Percentiles rank a stretch among this genome's conserved stretches.
Conservation (phyloP, 345 rosid species). For the Raphanus raphanistrum region DNA sequence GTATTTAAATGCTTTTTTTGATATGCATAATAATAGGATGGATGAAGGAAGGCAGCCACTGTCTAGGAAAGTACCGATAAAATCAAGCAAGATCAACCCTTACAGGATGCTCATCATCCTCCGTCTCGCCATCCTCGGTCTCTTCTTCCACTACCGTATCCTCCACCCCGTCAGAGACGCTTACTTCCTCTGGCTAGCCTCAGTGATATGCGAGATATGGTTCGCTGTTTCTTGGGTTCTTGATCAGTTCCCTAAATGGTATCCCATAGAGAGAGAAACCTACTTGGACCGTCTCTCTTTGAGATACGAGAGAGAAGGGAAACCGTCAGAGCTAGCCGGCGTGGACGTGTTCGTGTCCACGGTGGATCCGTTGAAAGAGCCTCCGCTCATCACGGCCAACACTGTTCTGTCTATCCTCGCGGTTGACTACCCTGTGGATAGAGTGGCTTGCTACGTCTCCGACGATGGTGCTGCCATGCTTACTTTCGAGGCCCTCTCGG, state of each 20-base stretch:
- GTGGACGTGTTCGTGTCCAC: slow-evolving; percentile 30
- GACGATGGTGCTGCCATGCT: slow-evolving; percentile 99
- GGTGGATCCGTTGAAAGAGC: slow-evolving; percentile 57
- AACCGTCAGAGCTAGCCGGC: not conserved
- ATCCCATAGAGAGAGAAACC: not conserved
- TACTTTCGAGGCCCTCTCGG: slow-evolving; percentile 90
- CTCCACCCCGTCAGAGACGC: slow-evolving; percentile 87
- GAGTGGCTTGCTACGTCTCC: slow-evolving; percentile 91
- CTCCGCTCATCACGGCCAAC: slow-evolving; percentile 95
- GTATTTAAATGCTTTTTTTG: not conserved
- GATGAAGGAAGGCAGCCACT: slow-evolving; percentile 97
- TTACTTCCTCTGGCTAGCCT: slow-evolving; percentile 72
- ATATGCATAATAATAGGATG: slow-evolving; percentile 51
- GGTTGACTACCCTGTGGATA: slow-evolving; percentile 87
- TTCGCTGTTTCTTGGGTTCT: slow-evolving; percentile 94
- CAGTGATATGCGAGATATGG: slow-evolving; percentile 92
- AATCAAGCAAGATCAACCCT: slow-evolving; percentile 83
- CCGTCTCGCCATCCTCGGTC: slow-evolving; percentile 69
- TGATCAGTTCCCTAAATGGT: slow-evolving; percentile 22
- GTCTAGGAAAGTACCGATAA: slow-evolving; percentile 76
- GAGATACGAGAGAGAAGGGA: not conserved
- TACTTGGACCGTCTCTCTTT: not conserved
- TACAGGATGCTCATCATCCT: slow-evolving; percentile 74
- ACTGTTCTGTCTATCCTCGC: slow-evolving; percentile 90
- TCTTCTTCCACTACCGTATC: slow-evolving; percentile 86